A percentile compares a stretch with the other conserved stretches of the same genome.
Evolutionary conservation across 2,329 filamentous ascomycete genomes (phyloP).

Genomic region (Hirsutella minnesotensis): DNA sequence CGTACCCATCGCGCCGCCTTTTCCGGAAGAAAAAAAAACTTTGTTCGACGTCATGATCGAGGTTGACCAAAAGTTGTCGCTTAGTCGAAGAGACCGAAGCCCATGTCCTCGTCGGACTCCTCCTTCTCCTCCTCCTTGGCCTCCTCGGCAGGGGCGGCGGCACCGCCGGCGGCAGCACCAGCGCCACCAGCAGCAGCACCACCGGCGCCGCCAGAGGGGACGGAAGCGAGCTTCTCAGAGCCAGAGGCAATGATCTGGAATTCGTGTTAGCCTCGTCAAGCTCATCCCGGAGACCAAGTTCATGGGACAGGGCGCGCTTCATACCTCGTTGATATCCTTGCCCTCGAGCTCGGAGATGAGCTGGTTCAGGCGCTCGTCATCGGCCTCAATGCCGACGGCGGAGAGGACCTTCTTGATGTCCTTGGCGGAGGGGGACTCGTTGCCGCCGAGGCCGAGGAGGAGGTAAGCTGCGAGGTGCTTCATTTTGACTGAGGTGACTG

Average conservation of each 20-base stretch:
- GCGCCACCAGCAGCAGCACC: conserved; percentile 56
- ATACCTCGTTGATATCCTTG: conserved; percentile 88
- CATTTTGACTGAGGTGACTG: conserved; percentile 55
- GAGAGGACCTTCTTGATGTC: conserved; percentile 85
- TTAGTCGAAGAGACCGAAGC: conserved; percentile 69
- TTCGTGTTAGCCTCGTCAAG: conserved; percentile 8
- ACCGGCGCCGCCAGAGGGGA: conserved; percentile 81
- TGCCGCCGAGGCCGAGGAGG: conserved; percentile 88
- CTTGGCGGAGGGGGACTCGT: conserved; percentile 70
- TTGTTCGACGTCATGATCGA: conserved; percentile 19
- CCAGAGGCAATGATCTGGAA: conserved; percentile 80
- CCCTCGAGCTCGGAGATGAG: conserved; percentile 84
- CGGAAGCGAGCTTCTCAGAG: conserved; percentile 88
- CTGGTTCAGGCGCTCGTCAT: conserved; percentile 72
- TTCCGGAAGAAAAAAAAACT: conserved; percentile 17
- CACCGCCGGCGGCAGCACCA: conserved; percentile 56
- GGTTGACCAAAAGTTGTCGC: conserved; percentile 19
- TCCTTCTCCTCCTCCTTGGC: conserved; percentile 66
- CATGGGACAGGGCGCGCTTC: background rate
- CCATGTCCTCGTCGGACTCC: conserved; percentile 66
- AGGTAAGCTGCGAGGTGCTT: conserved; percentile 99
- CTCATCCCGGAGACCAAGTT: background rate
- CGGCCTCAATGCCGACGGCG: conserved; percentile 91
- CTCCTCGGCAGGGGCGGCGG: conserved; percentile 48
- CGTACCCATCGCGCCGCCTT: conserved; percentile 19